Evolutionary conservation across 176 grass and related monocot species (phyloP).

Genomic region (Oryza meridionalis): DNA sequence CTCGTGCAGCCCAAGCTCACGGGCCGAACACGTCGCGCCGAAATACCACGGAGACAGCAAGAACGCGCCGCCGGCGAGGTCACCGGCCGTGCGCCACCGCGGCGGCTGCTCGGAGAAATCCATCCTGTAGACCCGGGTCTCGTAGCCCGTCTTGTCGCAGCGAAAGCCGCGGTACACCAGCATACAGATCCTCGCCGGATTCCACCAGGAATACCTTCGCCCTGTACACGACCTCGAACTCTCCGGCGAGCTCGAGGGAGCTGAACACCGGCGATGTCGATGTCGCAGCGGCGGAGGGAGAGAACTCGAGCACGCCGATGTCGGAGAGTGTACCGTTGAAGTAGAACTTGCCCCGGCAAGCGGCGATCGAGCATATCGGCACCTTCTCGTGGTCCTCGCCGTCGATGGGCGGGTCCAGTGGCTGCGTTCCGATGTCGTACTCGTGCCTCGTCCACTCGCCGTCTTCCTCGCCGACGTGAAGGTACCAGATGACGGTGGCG

Average conservation of each 20-base stretch:
- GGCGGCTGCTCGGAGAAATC: not conserved
- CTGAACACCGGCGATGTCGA: constrained; percentile 3
- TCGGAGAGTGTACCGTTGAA: not conserved
- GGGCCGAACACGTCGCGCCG: not conserved
- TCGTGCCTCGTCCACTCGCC: not conserved
- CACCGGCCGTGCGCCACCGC: not conserved
- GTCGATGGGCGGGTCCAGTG: not conserved
- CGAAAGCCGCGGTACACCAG: not conserved
- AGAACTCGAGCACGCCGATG: not conserved
- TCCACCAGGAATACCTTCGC: not conserved
- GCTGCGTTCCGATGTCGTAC: constrained; percentile 14
- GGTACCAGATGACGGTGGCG: not conserved
- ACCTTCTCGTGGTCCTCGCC: not conserved
- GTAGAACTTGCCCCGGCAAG: constrained; percentile 28
- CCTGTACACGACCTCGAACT: not conserved
- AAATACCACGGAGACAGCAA: not conserved
- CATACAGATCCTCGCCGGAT: not conserved
- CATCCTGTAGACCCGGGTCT: not conserved
- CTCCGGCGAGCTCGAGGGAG: not conserved
- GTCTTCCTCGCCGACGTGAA: not conserved
- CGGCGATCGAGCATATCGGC: not conserved
- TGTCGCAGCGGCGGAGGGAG: not conserved
- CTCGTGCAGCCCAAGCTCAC: not conserved
- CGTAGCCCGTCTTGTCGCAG: not conserved
- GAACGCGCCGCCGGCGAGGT: not conserved